Percentiles rank a stretch among this genome's conserved stretches.
Evolutionary conservation across 768 basidiomycete genomes (phyloP).

Genomic region (Brasilioporus rufonigricans): DNA sequence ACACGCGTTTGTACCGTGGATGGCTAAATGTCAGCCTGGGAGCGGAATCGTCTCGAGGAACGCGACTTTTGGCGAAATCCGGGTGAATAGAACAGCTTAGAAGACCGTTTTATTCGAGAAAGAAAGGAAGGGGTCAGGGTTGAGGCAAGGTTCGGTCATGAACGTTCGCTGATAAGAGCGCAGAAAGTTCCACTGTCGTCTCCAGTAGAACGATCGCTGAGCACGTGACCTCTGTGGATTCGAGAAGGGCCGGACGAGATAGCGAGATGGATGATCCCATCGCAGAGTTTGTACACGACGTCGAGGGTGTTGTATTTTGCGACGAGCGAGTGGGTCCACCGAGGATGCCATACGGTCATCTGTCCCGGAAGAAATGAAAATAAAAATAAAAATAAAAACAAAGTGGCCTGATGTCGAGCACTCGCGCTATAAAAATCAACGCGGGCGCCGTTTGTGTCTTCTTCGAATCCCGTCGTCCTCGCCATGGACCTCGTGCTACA

Average conservation of each 20-base stretch:
- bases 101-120: too few relatives aligned
- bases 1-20: slow-evolving; percentile 23
- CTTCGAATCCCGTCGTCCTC: background rate
- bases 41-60: background rate
- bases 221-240: too few relatives aligned
- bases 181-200: slow-evolving; percentile 15
- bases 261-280: background rate
- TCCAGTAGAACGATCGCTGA: slow-evolving; percentile 5
- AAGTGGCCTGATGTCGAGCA: slow-evolving; percentile 32
- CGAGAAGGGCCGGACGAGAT: background rate
- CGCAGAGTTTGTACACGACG: too few relatives aligned
- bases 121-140: slow-evolving; percentile 3
- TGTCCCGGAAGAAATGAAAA: too few relatives aligned
- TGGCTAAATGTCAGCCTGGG: slow-evolving; percentile 1
- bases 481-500: slow-evolving; percentile 80
- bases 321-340: too few relatives aligned
- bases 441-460: background rate
- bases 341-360: too few relatives aligned
- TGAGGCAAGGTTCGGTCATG: too few relatives aligned
- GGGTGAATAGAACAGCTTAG: slow-evolving; percentile 6
- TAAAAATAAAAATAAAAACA: slow-evolving; percentile 26
- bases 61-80: slow-evolving; percentile 12
- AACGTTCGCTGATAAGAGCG: slow-evolving; percentile 12
- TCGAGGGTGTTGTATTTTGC: too few relatives aligned
- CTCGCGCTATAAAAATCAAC: slow-evolving; percentile 23